These are phyloP conservation scores for Penstemon eatonii DNA, from an alignment of 257 asterid species.

Conservation along the genomic window DNA sequence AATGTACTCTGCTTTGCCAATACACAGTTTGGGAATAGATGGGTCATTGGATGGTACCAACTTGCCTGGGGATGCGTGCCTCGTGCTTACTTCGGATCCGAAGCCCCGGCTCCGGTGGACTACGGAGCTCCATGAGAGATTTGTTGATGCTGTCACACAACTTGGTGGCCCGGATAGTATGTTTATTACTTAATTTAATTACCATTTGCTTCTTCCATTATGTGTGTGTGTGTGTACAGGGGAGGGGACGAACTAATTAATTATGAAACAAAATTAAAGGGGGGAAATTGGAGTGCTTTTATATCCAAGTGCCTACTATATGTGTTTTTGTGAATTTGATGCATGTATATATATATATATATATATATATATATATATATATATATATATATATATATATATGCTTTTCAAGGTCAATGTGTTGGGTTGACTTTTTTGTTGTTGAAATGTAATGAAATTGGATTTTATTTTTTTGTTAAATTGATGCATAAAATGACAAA, in stretches of 20 bases:
- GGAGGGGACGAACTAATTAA: not conserved
- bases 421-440: not conserved
- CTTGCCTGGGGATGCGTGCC: conserved; percentile 62
- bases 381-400: not conserved
- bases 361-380: not conserved
- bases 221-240: not conserved
- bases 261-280: not conserved
- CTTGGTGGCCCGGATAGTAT: conserved; percentile 80
- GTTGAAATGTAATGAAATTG: too few species aligned
- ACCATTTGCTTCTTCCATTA: not conserved
- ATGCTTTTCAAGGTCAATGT: not conserved
- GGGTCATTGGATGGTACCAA: conserved; percentile 54
- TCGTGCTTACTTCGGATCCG: conserved; percentile 68
- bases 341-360: not conserved
- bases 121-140: conserved; percentile 65
- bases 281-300: not conserved
- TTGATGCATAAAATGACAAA: not conserved
- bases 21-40: conserved; percentile 42
- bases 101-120: conserved; percentile 82
- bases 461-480: conserved; percentile 8
- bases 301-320: not conserved
- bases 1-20: conserved; percentile 64
- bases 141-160: conserved; percentile 72
- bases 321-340: not conserved
- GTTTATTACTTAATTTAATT: conserved; percentile 23